Evolutionary conservation across 345 rosid species (phyloP), one percentile per base, ranked within the genome.

Genomic region (Boechera stricta): DNA sequence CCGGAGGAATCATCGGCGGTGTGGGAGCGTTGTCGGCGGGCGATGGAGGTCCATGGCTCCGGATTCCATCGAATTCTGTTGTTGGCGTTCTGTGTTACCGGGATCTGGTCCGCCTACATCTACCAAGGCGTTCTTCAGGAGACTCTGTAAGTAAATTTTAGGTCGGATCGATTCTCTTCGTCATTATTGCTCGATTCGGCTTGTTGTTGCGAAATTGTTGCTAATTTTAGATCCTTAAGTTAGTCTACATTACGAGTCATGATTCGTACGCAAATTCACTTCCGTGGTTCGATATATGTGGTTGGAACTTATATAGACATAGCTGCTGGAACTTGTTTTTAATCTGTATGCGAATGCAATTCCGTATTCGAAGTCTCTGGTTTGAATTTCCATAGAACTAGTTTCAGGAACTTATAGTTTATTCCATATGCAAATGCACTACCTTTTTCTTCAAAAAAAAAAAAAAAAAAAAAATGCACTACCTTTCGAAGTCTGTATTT

Each of bases 41-140:
- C 11, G 32, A 82, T 88, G 90, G 88, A 89, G 80, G 86, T 79
- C 57, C 90, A 86, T 47, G 88, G 88, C 42, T 69, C 88, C 64
- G 91, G 96, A n/a, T 70, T 87, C 77, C 85, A 85, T 73, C 87
- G 93, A 41, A 79, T 85, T 21, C 29, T 90, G 36, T 73, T 90
- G 55, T 76, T 93, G 80, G 87, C 85, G 16, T 88, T 93, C 69
- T 92, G 98, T 86, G 84, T 92, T 64, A 86, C 91, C 59, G 97
- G 98, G 69, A 90, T 93, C 71, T 93, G 98, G 97, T 66, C 94
- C 61, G 93, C 97, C 7, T 93, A 93, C 45, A 88, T 89, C 58
- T 93, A 90, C 75, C 98, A 90, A 84, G 97, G 98, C 45, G 66
- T 89, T 78, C 94, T 92, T 44, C 98, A 93, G 63, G 98, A 93